Base-by-base conservation (phyloP, 495 filamentous ascomycete genomes). In the Viridothelium virens region DNA sequence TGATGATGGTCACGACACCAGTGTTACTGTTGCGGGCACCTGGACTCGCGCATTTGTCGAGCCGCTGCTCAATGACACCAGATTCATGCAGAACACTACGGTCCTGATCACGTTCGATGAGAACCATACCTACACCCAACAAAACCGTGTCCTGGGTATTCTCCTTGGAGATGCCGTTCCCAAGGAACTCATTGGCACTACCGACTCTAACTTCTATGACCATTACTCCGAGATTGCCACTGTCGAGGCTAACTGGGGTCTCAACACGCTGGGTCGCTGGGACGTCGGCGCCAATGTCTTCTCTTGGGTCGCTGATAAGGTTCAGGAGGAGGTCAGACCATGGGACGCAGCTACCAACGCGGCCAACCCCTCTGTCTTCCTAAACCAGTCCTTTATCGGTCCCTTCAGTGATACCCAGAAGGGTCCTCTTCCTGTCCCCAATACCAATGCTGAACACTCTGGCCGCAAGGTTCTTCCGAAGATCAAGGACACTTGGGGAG, bases 21-120 rank as follows among this genome's bases (percentile, higher is more conserved):
- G 69, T 9, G 73, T 76, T 50, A 75, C 73, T 39, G 66, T 69
- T 41, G 74, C 74, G 5, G 74, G 73, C 2, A 64, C 38, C 4
- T 74, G 72, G 65, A 68, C 68, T 25, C 68, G 74, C 2, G 64
- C 59, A 18, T 72, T 77, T 56, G 68, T 79, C 44, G 71, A 76
- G 44, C 77, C 76, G 1, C 73, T 79, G 18, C 67, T 75, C 25
- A 67, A 64, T 65, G 73, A 79, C 64, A 68, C 68, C 56, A 68
- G 72, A 12, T 79, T 79, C 61, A 78, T 78, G 77, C 74, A 81
- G 1, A 70, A 79, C 66, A 80, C 79, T 2, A 67, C 80, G 0
- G 69, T 82, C 63, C 73, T 82, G 2, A 63, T 82, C 53, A 82
- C 76, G 31, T 79, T 79, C 48, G 77, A 79, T 56, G 77, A 79